Base-by-base conservation (phyloP, 768 basidiomycete genomes). In the Suillus ampliporus region DNA sequence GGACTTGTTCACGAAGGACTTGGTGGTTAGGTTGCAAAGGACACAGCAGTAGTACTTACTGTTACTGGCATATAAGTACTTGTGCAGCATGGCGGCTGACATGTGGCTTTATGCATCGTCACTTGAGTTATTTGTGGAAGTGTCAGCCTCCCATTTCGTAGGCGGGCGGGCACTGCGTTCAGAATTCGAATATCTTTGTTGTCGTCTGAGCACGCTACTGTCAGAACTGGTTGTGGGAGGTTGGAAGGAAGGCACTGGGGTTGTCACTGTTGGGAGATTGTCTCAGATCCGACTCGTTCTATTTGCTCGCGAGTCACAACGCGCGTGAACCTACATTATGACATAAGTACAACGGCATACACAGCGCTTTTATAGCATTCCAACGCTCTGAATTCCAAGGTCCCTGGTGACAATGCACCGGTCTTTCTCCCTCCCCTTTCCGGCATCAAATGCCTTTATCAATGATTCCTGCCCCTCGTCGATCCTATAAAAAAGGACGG, bases 381-480 rank as follows among this genome's bases (percentile, higher is more conserved):
- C 84, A 8, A 97, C 82, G 64, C 89, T 94, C 60, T 79, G 82
- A 52, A 97, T 80, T 56, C 86, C 82, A 44, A 95, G 76, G 70
- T 97, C 93, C 69, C 84, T 90, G 57, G 91, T 77, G 3, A 97
- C 82, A 8, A 80, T 77, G 70, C 83, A 89, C 48, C 92, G 83
- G 62, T 88, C 92, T 74, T 90, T 91, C 68, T 97, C 95, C 52
- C 82, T 79, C 2, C 89, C 90, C 63, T 85, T 85, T 0, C 83
- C 87, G 51, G 77, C 84, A 69, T 87, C 84, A 68, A 97, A 97
- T 1, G 89, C 90, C 70, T 88, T 88, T 14, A 89, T 77, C 14
- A 95, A 83, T 0, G 89, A 86, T 11, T 87, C 87, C 67, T 95
- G 88, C 1, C 89, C 88, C 46, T 97, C 93, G 71, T 97, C 95